Evolutionary conservation across 495 filamentous ascomycete genomes (phyloP).

Genomic region (Xylaria curta): DNA sequence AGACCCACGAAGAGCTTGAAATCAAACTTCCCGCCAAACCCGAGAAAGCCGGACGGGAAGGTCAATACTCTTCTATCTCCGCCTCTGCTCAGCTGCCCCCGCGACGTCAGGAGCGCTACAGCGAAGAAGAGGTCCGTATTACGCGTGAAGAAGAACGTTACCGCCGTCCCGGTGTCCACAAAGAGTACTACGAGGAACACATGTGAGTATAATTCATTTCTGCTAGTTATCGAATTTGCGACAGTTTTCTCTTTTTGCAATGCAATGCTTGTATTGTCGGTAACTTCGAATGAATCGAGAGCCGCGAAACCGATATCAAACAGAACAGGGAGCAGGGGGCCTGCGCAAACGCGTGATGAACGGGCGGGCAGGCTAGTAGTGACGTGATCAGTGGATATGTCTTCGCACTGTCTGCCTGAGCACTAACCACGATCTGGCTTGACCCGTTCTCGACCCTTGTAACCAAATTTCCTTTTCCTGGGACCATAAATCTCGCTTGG

Average conservation of each 20-base stretch:
- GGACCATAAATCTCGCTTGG: not conserved
- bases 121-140: conserved; percentile 82
- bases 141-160: conserved; percentile 70
- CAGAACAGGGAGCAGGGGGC: not conserved
- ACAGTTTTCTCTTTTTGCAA: not conserved
- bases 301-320: not conserved
- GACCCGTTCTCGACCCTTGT: conserved; percentile 1
- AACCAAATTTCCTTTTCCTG: conserved; percentile 18
- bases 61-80: conserved; percentile 73
- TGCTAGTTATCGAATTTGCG: not conserved
- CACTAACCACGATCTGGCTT: not conserved
- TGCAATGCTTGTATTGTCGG: not conserved
- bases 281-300: not conserved
- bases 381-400: not conserved
- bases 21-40: conserved; percentile 74
- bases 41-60: conserved; percentile 87
- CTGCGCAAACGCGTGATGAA: not conserved
- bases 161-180: conserved; percentile 65
- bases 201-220: conserved; percentile 31
- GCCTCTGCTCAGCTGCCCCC: conserved; percentile 65
- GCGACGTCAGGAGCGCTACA: conserved; percentile 69
- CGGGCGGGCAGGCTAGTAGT: not conserved
- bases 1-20: conserved; percentile 85
- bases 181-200: conserved; percentile 63
- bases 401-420: conserved; percentile 20